Conservation (phyloP, 192 early-diverging fungal species). For the Entophlyctis luteolus region DNA sequence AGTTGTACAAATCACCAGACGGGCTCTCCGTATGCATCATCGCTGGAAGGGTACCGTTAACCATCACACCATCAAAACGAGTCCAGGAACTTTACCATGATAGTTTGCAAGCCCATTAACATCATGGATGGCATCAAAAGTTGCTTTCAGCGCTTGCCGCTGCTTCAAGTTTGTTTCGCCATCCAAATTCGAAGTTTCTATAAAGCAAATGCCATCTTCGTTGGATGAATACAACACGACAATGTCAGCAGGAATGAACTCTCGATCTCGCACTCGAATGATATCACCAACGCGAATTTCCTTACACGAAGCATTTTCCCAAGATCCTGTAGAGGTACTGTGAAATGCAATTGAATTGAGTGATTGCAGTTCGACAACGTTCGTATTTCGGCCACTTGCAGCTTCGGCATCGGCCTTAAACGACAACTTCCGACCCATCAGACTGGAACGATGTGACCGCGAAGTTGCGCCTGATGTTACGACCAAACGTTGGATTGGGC, state of each 20-base stretch:
- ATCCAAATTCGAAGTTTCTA: conserved; percentile 83
- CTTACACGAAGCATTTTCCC: conserved; percentile 29
- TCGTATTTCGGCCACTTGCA: neutral
- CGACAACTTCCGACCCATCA: neutral
- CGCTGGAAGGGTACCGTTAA: conserved; percentile 6
- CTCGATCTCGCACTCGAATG: conserved; percentile 68
- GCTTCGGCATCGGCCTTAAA: neutral
- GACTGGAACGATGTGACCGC: neutral
- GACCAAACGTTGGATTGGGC: conserved; percentile 18
- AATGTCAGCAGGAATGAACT: conserved; percentile 79
- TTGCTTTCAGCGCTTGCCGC: conserved; percentile 57
- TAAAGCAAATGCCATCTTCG: conserved; percentile 73
- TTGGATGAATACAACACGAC: conserved; percentile 67
- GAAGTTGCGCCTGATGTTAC: neutral
- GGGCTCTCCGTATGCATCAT: conserved; percentile 66
- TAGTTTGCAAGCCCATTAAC: conserved; percentile 49
- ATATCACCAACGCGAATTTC: conserved; percentile 73
- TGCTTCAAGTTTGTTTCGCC: conserved; percentile 90
- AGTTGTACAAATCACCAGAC: conserved; percentile 76
- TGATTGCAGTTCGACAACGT: neutral
- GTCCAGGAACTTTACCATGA: conserved; percentile 48
- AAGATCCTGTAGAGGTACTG: neutral
- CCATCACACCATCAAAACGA: neutral
- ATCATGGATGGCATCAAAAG: conserved; percentile 45
- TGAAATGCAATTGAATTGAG: neutral